phyloP scores from a whole-genome alignment of 129 eudicot genomes.

The Saposhnikovia divaricata region DNA sequence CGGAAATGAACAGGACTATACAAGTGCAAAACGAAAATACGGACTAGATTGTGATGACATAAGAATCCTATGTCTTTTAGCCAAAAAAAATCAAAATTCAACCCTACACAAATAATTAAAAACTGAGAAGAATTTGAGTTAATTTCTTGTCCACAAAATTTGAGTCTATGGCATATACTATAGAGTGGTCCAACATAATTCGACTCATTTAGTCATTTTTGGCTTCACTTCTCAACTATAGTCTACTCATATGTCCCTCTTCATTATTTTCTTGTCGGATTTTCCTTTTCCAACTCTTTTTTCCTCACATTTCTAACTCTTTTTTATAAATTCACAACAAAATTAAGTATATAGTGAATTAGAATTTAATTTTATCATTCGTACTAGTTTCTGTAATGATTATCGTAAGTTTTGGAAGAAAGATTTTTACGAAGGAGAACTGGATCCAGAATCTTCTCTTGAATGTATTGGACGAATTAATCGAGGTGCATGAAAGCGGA shows the following conservation, averaged over 20 bases:
- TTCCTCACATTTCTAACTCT: background rate
- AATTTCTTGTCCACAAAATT: background rate
- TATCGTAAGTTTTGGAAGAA: no score
- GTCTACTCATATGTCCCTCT: background rate
- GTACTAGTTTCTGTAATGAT: no score
- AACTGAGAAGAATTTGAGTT: background rate
- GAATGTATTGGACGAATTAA: no score
- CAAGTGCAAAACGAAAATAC: background rate
- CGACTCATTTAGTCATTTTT: background rate
- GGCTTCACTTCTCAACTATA: background rate
- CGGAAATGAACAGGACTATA: background rate
- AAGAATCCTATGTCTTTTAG: background rate
- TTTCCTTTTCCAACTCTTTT: background rate
- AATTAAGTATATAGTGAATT: no score
- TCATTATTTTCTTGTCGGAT: background rate
- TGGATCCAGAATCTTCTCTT: no score
- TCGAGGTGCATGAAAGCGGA: no score
- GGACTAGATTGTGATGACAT: background rate
- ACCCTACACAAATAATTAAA: background rate
- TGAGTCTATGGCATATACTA: background rate
- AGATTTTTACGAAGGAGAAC: no score
- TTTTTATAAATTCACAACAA: no score
- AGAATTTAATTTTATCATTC: no score
- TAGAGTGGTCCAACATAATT: background rate
- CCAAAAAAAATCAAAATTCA: background rate